Percentiles rank a stretch among this genome's conserved stretches.
Evolutionary conservation across 192 early-diverging fungal species (phyloP).

Genomic region (Thamnidium elegans): DNA sequence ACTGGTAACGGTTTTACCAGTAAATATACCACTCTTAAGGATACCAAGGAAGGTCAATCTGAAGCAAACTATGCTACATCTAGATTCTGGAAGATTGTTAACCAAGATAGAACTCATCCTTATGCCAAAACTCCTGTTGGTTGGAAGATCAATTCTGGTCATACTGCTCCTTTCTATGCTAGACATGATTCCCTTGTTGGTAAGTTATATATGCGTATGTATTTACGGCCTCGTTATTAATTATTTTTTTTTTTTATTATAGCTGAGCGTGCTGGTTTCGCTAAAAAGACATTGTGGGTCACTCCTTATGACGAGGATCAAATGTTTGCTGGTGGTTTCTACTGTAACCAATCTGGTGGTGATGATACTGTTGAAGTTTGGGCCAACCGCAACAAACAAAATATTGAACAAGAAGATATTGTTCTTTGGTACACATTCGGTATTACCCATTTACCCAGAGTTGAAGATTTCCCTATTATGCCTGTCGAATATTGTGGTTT

Average conservation of each 20-base stretch:
- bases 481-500: slow-evolving; percentile 38
- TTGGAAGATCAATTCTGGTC: slow-evolving; percentile 31
- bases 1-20: slow-evolving; percentile 35
- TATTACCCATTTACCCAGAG: slow-evolving; percentile 38
- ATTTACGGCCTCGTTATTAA: too few species aligned
- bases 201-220: too few species aligned
- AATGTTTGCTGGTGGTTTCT: slow-evolving; percentile 42
- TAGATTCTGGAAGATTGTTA: slow-evolving; percentile 41
- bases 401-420: slow-evolving; percentile 29
- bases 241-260: too few species aligned
- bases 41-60: slow-evolving; percentile 28
- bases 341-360: slow-evolving; percentile 37
- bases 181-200: slow-evolving; percentile 36
- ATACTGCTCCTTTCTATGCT: slow-evolving; percentile 29
- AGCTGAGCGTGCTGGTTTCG: slow-evolving; percentile 35
- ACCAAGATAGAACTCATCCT: slow-evolving; percentile 31
- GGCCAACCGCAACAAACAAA: slow-evolving; percentile 23
- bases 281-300: slow-evolving; percentile 38
- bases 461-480: slow-evolving; percentile 42
- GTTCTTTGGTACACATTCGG: slow-evolving; percentile 41
- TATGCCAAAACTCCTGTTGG: slow-evolving; percentile 32
- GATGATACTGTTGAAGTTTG: slow-evolving; percentile 25
- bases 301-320: slow-evolving; percentile 40
- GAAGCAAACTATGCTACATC: slow-evolving; percentile 17
- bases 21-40: slow-evolving; percentile 24